phyloP scores from a whole-genome alignment of 345 rosid species.

The Aegle marmelos region DNA sequence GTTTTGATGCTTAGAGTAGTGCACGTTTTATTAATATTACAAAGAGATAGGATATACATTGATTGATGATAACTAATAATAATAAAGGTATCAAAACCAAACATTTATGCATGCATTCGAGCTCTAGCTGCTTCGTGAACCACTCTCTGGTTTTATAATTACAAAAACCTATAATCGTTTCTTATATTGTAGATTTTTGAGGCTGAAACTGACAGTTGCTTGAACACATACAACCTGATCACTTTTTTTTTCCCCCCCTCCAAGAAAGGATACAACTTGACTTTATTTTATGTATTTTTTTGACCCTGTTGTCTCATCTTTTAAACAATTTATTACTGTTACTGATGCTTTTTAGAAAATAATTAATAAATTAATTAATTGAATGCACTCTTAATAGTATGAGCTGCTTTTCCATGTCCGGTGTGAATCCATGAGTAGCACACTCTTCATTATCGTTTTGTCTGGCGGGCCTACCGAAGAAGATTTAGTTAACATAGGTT shows the following conservation, averaged over 20 bases:
- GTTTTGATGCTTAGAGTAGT: not conserved
- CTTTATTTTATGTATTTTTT: constrained; percentile 3
- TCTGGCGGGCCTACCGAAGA: not conserved
- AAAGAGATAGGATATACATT: not conserved
- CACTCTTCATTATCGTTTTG: not conserved
- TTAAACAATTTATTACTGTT: too few species aligned
- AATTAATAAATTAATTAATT: not conserved
- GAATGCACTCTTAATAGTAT: not conserved
- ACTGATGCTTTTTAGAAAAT: too few species aligned
- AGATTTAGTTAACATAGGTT: not conserved
- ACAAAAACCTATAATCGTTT: too few species aligned
- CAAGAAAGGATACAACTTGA: too few species aligned
- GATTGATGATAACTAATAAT: not conserved
- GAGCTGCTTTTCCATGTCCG: not conserved
- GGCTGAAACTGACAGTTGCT: not conserved
- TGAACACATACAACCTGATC: not conserved
- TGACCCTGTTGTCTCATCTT: not conserved
- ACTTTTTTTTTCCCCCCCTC: too few species aligned
- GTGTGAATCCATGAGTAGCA: not conserved
- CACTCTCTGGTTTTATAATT: not conserved
- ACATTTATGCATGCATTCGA: not conserved
- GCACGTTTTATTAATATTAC: not conserved
- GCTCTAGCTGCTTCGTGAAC: not conserved
- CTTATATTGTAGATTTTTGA: not conserved
- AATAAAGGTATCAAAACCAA: not conserved